A percentile compares a stretch with the other conserved stretches of the same genome.
Conservation (phyloP, 2,329 filamentous ascomycete genomes). For the Xylariaceae sp. region DNA sequence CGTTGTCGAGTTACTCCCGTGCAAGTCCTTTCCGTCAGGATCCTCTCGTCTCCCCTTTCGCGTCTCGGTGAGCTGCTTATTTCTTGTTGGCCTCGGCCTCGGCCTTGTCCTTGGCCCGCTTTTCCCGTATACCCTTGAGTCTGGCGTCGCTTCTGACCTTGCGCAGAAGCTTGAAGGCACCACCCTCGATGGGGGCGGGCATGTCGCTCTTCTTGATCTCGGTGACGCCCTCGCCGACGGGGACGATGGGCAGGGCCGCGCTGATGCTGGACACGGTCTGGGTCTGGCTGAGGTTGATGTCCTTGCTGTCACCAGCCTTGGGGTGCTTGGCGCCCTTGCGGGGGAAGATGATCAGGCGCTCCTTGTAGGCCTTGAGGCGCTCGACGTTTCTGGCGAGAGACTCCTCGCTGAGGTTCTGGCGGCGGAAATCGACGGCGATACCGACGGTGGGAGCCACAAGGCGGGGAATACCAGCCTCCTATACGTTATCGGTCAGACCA, state of each 20-base stretch:
- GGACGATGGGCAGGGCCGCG: constrained; percentile 66
- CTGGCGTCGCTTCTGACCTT: constrained; percentile 78
- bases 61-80: constrained; percentile 51
- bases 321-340: constrained; percentile 79
- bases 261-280: constrained; percentile 52
- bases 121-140: constrained; percentile 78
- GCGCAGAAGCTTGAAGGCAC: constrained; percentile 82
- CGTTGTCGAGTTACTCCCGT: constrained; percentile 32
- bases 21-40: constrained; percentile 25
- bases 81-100: constrained; percentile 83
- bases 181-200: constrained; percentile 68
- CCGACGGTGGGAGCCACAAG: constrained; percentile 93
- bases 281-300: constrained; percentile 64
- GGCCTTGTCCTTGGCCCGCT: constrained; percentile 84
- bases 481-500: constrained; percentile 34
- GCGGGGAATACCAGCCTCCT: constrained; percentile 94
- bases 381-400: constrained; percentile 90
- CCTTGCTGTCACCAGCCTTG: constrained; percentile 89
- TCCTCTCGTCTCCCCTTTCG: constrained; percentile 16
- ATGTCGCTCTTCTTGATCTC: constrained; percentile 80
- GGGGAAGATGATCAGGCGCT: constrained; percentile 95
- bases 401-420: constrained; percentile 96
- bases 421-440: constrained; percentile 93
- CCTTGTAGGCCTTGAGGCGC: constrained; percentile 96
- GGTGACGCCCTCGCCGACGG: constrained; percentile 58